Evolutionary conservation across 306 rosid species (phyloP).

Genomic region (Lotus japonicus): DNA sequence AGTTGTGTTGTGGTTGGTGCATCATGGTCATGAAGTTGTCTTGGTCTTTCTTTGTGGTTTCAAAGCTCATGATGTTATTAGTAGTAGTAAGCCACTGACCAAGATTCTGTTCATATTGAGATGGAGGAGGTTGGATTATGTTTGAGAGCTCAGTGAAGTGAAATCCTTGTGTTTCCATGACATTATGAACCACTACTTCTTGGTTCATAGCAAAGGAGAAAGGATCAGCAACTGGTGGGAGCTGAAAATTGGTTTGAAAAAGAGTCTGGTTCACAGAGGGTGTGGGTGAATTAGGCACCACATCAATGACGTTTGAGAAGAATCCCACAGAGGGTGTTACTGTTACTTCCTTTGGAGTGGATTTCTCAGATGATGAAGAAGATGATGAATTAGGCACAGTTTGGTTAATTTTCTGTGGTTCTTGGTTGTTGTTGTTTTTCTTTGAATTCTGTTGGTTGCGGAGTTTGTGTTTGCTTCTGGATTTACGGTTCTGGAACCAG

Average conservation of each 20-base stretch:
- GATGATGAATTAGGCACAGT: constrained; percentile 6
- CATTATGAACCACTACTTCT: no score
- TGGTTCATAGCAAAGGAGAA: no score
- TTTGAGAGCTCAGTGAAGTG: constrained; percentile 45
- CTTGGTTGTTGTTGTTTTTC: background rate
- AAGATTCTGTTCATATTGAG: no score
- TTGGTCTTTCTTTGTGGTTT: constrained; percentile 28
- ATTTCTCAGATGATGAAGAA: constrained; percentile 58
- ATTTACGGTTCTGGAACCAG: constrained; percentile 95
- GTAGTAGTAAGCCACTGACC: no score
- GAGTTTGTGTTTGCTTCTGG: constrained; percentile 81
- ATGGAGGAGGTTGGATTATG: constrained; percentile 20
- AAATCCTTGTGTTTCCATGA: constrained; percentile 52
- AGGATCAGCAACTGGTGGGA: constrained; percentile 11
- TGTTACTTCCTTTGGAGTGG: constrained; percentile 32
- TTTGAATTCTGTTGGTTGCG: constrained; percentile 28
- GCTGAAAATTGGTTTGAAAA: constrained; percentile 23
- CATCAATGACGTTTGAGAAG: constrained; percentile 31
- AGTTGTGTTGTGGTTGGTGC: constrained; percentile 31
- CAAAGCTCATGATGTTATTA: constrained; percentile 42
- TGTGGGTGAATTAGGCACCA: constrained; percentile 39
- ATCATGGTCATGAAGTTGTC: constrained; percentile 16
- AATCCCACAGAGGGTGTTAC: background rate
- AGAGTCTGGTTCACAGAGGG: constrained; percentile 41
- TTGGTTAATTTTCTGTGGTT: background rate